Evolutionary conservation across 306 rosid species (phyloP).

Genomic region (Acacia crassicarpa): DNA sequence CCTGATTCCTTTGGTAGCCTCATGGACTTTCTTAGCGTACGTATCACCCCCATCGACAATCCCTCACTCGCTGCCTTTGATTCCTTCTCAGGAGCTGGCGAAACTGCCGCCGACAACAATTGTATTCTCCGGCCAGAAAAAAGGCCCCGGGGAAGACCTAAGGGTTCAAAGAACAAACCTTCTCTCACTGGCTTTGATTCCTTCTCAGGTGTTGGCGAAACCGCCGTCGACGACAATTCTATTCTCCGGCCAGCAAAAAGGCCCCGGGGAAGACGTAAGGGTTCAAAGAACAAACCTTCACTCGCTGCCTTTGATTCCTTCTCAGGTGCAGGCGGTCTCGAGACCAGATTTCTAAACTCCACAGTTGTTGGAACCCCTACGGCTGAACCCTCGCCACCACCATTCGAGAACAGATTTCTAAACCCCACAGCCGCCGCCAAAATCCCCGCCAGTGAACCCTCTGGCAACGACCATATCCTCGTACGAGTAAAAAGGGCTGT

Average conservation of each 20-base stretch:
- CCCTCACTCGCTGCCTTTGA: background rate
- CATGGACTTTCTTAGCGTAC: background rate
- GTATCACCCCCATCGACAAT: background rate
- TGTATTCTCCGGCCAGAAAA: background rate
- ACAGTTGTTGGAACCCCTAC: no score
- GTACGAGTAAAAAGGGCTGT: constrained; percentile 37
- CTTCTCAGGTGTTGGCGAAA: no score
- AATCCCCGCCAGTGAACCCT: background rate
- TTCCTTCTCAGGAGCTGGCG: background rate
- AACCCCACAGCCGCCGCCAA: background rate
- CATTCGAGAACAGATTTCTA: background rate
- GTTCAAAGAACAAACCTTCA: constrained; percentile 69
- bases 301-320: no score
- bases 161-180: constrained; percentile 77
- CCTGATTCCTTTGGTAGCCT: background rate
- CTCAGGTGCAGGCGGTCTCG: background rate
- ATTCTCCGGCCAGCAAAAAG: constrained; percentile 13
- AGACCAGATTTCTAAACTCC: background rate
- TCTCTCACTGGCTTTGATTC: no score
- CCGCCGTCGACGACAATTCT: background rate
- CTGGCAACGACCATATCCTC: background rate
- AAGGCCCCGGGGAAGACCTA: constrained; percentile 70
- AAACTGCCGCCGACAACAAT: background rate
- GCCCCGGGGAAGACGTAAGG: constrained; percentile 70
- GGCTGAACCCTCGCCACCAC: no score